Evolutionary conservation across 495 filamentous ascomycete species (phyloP), one percentile per base, ranked within the genome.

Genomic region (Alectoria sarmentosa): DNA sequence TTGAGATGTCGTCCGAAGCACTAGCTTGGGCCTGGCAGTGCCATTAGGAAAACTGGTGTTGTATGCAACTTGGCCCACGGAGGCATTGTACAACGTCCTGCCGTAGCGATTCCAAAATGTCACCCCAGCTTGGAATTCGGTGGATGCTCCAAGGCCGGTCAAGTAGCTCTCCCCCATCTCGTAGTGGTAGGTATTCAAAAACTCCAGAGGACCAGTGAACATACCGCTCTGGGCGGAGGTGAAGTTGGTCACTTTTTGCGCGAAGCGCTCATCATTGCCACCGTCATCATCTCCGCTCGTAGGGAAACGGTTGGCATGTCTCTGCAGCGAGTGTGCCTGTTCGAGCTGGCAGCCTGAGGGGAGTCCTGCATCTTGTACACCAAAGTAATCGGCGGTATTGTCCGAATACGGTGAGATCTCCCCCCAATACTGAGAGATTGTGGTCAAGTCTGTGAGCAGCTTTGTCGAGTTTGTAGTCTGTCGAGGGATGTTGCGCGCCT

Each of bases 81-180:
- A 69, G 13, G 82, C 79, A 37, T 77, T 78, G 66, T 79, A 83
- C 23, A 84, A 66, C 13, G 75, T 71, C 36, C 82, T 74, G 5
- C 82, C 82, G 60, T 85, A 85, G n/a, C 76, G 68, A 60, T 77
- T 79, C 82, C 82, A 83, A 66, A 82, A 79, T 21, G 70, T 60
- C 0, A 79, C 79, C 19, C 82, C 82, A 15, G 81, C 69, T 38
- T 73, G 72, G 36, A 79, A 80, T 65, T 83, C 82, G 2, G 80
- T 82, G 17, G 74, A 70, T 3, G 81, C 82, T 21, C 82, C 81
- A 10, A 75, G 73, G 23, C 75, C 76, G 0, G 82, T 77, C 23
- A 85, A 72, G 10, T 72, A 68, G 61, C 77, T 75, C 52, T 71
- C 68, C 28, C 74, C 68, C 65, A 84, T 71, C n/a, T 76, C 52